These are phyloP conservation scores for Sungouiozyma intestinalis DNA, from an alignment of 805 yeast genomes.

Conservation along the genomic window DNA sequence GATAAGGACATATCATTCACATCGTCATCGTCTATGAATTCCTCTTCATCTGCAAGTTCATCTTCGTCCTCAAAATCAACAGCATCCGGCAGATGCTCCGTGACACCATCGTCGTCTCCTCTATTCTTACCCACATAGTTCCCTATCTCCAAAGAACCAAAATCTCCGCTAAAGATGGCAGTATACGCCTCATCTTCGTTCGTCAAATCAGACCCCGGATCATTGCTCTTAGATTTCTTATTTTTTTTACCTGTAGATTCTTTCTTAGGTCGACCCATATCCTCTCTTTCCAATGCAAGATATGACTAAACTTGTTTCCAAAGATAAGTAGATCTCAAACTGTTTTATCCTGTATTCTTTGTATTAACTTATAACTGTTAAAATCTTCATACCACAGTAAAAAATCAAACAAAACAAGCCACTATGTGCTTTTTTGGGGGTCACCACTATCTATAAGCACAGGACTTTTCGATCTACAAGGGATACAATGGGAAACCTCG, in stretches of 20 bases:
- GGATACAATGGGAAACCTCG: too few relatives aligned
- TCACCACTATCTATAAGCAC: too few relatives aligned
- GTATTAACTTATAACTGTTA: neutral
- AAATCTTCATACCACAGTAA: neutral
- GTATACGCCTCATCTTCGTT: slow-evolving; percentile 32
- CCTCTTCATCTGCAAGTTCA: slow-evolving; percentile 79
- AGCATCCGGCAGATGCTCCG: slow-evolving; percentile 82
- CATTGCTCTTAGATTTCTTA: slow-evolving; percentile 3
- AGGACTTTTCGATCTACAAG: too few relatives aligned
- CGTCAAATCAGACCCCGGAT: slow-evolving; percentile 14
- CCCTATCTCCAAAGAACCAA: slow-evolving; percentile 29
- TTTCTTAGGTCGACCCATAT: neutral
- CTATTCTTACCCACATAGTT: slow-evolving; percentile 15
- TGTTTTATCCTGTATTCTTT: too few relatives aligned
- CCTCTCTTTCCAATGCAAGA: too few relatives aligned
- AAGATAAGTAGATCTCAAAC: too few relatives aligned
- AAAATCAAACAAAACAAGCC: neutral
- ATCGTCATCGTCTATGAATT: slow-evolving; percentile 16
- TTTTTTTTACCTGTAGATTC: neutral
- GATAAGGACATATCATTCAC: slow-evolving; percentile 1
- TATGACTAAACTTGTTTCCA: too few relatives aligned
- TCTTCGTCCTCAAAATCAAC: slow-evolving; percentile 91
- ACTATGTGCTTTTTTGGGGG: too few relatives aligned
- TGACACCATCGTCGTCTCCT: slow-evolving; percentile 34
- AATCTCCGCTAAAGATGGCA: slow-evolving; percentile 30